These are phyloP conservation scores for Thymus mandschuricus DNA, from an alignment of 257 asterid genomes.

Conservation along the genomic window DNA sequence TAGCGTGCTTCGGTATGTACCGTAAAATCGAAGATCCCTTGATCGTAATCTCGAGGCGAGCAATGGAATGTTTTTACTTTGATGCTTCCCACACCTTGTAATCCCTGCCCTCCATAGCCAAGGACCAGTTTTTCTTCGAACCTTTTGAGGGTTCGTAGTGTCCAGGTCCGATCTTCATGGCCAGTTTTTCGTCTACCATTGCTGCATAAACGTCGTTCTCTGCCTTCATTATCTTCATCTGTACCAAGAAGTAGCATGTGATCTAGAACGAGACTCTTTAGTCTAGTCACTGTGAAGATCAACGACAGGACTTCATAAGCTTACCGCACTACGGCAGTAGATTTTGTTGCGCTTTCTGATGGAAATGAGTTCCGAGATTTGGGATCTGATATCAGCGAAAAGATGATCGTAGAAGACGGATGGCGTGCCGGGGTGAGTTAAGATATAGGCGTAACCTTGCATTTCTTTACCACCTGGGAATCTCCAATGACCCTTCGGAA, in stretches of 20 bases:
- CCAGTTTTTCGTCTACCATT: slow-evolving; percentile 70
- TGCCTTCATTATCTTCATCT: slow-evolving; percentile 77
- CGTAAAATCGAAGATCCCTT: too few species aligned
- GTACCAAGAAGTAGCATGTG: slow-evolving; percentile 20
- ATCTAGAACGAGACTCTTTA: neutral
- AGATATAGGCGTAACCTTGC: slow-evolving; percentile 94
- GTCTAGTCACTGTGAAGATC: neutral
- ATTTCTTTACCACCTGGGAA: slow-evolving; percentile 98
- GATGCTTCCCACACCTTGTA: slow-evolving; percentile 83
- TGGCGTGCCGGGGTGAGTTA: slow-evolving; percentile 95
- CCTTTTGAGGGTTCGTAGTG: slow-evolving; percentile 67
- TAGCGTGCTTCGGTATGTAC: too few species aligned
- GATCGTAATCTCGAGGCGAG: too few species aligned
- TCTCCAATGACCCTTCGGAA: slow-evolving; percentile 98
- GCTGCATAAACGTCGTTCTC: slow-evolving; percentile 96
- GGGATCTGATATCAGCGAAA: slow-evolving; percentile 58
- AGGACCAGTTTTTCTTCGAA: slow-evolving; percentile 55
- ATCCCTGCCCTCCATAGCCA: slow-evolving; percentile 67
- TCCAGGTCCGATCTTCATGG: slow-evolving; percentile 95
- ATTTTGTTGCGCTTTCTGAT: slow-evolving; percentile 77
- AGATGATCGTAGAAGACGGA: slow-evolving; percentile 91
- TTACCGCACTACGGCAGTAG: slow-evolving; percentile 87
- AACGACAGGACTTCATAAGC: slow-evolving; percentile 25
- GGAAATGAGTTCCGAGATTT: slow-evolving; percentile 61
- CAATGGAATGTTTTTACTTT: neutral